Evolutionary conservation across 495 filamentous ascomycete genomes (phyloP).

Genomic region (Penicillium angulare): DNA sequence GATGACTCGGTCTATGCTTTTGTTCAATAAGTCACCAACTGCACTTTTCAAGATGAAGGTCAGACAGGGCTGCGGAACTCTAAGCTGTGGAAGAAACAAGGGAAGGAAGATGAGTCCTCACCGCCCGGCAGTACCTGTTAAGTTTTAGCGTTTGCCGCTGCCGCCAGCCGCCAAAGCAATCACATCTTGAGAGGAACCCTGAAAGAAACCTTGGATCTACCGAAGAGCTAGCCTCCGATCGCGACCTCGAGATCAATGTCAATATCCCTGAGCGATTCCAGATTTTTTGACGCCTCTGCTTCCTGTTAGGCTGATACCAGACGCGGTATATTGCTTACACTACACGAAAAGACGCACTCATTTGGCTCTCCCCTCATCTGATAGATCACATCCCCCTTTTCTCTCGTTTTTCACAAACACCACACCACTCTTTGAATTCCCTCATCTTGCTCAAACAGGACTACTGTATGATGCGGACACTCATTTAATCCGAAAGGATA

Average conservation of each 20-base stretch:
- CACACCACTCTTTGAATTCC: no score
- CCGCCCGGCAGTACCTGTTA: conserved; percentile 14
- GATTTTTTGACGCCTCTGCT: not conserved
- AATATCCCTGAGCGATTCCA: no score
- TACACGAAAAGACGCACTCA: not conserved
- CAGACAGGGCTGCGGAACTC: not conserved
- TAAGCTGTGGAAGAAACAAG: conserved; percentile 2
- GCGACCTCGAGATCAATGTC: no score
- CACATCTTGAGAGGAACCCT: no score
- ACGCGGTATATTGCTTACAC: not conserved
- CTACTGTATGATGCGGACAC: no score
- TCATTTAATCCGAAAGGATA: no score
- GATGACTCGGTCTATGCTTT: not conserved
- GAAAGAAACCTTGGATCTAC: no score
- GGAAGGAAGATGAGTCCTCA: not conserved
- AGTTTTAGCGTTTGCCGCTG: not conserved
- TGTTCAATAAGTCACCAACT: not conserved
- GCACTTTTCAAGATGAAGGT: not conserved
- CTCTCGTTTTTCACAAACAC: not conserved
- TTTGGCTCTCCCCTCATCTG: not conserved
- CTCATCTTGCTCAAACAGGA: no score
- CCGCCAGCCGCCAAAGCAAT: no score
- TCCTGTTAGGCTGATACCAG: not conserved
- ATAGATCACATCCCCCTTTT: not conserved
- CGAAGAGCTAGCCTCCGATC: no score